Percentiles rank a stretch among this genome's conserved stretches.
Conservation (phyloP, 257 asterid species). For the Capsicum baccatum region DNA sequence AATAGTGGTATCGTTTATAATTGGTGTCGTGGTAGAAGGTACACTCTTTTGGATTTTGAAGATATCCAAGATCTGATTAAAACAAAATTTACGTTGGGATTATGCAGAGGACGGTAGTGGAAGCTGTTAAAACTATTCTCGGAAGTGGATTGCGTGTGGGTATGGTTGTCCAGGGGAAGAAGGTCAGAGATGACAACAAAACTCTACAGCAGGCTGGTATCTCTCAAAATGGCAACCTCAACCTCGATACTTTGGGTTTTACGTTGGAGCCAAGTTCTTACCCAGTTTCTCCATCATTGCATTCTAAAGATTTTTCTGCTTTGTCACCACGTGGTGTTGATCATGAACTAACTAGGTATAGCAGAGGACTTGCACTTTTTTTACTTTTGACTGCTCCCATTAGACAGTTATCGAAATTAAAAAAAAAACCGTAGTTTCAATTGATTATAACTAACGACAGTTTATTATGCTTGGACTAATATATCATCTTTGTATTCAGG, state of each 20-base stretch:
- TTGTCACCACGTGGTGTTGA: conserved; percentile 43
- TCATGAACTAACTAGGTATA: conserved; percentile 48
- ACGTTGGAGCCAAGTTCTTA: conserved; percentile 60
- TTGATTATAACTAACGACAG: not conserved
- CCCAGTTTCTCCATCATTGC: conserved; percentile 40
- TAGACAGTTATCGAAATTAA: not conserved
- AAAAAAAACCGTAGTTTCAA: not conserved
- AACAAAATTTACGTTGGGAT: not conserved
- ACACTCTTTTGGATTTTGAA: not conserved
- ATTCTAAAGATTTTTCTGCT: conserved; percentile 40
- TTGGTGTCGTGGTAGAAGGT: not conserved
- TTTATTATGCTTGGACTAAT: conserved; percentile 23
- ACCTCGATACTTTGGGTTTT: conserved; percentile 66
- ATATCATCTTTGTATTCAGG: conserved; percentile 47
- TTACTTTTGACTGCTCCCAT: not conserved
- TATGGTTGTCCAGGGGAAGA: conserved; percentile 73
- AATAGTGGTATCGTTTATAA: not conserved
- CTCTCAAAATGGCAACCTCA: conserved; percentile 58
- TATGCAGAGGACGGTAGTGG: conserved; percentile 74
- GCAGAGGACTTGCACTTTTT: conserved; percentile 1
- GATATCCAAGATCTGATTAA: not conserved
- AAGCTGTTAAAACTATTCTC: conserved; percentile 67
- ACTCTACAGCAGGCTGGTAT: conserved; percentile 78
- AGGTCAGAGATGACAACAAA: conserved; percentile 68
- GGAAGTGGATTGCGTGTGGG: conserved; percentile 74